These are phyloP conservation scores for Termitomyces sp. DNA, from an alignment of 768 basidiomycete genomes.

Conservation along the genomic window DNA sequence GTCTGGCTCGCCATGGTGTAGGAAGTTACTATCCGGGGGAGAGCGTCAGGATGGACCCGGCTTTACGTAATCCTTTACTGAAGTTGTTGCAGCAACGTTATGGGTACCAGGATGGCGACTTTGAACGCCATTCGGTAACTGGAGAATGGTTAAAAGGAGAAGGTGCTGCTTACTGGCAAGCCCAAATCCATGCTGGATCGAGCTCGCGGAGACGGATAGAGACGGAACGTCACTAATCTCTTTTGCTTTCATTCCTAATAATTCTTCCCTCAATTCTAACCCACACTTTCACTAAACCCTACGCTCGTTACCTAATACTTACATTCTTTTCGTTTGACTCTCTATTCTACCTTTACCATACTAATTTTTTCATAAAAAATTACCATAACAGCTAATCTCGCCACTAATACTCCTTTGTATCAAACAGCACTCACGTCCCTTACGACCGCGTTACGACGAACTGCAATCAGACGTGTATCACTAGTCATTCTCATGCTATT, in stretches of 20 bases:
- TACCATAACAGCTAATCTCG: background rate
- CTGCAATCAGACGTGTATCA: constrained; percentile 11
- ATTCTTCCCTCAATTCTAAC: background rate
- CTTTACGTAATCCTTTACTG: constrained; percentile 74
- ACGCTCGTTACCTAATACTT: constrained; percentile 16
- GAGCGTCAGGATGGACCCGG: constrained; percentile 85
- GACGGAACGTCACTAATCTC: constrained; percentile 19
- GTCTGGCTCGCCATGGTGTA: constrained; percentile 70
- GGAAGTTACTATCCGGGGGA: constrained; percentile 84
- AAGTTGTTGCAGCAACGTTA: constrained; percentile 68
- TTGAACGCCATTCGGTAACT: constrained; percentile 62
- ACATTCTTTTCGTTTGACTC: constrained; percentile 3
- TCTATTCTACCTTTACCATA: background rate
- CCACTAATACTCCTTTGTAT: constrained; percentile 5
- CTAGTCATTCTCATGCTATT: constrained; percentile 1
- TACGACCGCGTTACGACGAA: constrained; percentile 4
- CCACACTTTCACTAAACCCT: background rate
- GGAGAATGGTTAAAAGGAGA: constrained; percentile 69
- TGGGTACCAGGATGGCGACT: constrained; percentile 80
- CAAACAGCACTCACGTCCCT: constrained; percentile 7
- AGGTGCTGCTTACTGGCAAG: constrained; percentile 59
- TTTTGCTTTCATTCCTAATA: background rate
- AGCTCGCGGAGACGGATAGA: constrained; percentile 29
- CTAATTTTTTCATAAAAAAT: constrained; percentile 1
- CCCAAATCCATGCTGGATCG: constrained; percentile 35